Evolutionary conservation across 2,329 filamentous ascomycete species (phyloP).

Genomic region (Aspergillus sp.): DNA sequence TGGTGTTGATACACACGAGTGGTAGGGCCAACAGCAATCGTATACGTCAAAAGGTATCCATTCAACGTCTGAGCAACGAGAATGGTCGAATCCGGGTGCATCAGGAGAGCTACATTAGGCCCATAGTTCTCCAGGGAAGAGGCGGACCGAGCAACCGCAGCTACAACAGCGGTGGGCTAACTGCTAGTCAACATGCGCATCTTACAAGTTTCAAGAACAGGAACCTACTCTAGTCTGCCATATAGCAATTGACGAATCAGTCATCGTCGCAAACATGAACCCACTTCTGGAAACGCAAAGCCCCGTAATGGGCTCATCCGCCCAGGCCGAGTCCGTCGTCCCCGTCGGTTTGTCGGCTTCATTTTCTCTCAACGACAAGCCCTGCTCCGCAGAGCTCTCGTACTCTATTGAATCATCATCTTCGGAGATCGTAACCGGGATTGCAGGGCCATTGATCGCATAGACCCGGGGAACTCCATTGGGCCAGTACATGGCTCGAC

Average conservation of each 20-base stretch:
- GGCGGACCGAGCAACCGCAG: slow-evolving; percentile 78
- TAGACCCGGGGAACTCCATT: slow-evolving; percentile 53
- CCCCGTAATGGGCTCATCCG: slow-evolving; percentile 69
- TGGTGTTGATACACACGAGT: slow-evolving; percentile 82
- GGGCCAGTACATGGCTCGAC: slow-evolving; percentile 52
- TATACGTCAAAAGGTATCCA: slow-evolving; percentile 93
- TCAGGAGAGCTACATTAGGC: slow-evolving; percentile 76
- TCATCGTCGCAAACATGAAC: slow-evolving; percentile 85
- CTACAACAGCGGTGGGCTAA: slow-evolving; percentile 85
- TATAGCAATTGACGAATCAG: slow-evolving; percentile 79
- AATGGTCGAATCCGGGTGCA: slow-evolving; percentile 89
- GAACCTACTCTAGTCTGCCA: slow-evolving; percentile 87
- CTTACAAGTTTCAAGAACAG: slow-evolving; percentile 6
- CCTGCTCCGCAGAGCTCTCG: slow-evolving; percentile 23
- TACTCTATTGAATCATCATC: slow-evolving; percentile 25
- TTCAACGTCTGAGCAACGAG: slow-evolving; percentile 83
- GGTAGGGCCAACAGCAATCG: slow-evolving; percentile 79
- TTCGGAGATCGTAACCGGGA: slow-evolving; percentile 31
- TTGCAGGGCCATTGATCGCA: slow-evolving; percentile 49
- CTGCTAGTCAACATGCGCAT: slow-evolving; percentile 31
- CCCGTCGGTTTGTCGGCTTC: slow-evolving; percentile 29
- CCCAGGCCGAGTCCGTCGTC: slow-evolving; percentile 39
- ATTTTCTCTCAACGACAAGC: slow-evolving; percentile 30
- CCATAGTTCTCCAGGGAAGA: slow-evolving; percentile 82
- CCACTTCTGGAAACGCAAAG: slow-evolving; percentile 77